Base-by-base conservation (phyloP, 1,284 basidiomycete genomes). In the Grifola frondosa region DNA sequence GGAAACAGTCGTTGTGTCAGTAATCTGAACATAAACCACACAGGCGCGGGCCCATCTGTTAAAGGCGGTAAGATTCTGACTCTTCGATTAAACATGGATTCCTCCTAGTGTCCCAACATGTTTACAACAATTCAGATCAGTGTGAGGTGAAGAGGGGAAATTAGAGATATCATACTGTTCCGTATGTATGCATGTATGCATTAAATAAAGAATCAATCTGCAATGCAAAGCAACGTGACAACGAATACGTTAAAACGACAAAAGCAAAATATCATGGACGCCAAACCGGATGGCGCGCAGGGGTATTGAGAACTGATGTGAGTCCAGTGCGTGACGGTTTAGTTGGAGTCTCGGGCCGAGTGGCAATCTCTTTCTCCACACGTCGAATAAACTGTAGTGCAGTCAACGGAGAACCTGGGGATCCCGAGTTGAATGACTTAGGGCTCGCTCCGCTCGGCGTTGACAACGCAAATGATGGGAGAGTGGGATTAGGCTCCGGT, bases 371-470 rank as follows among this genome's bases (percentile, higher is more conserved):
- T 26, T 57, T 62, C 22, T 75, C 74, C 37, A 72, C 78, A 26
- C 76, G 69, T 37, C 80, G 67, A 51, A 81, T 69, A 60, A 80
- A 81, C 52, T 81, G 79, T 32, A 81, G 57, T 0, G 80, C 69
- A 16, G 74, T 73, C 11, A 81, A 52, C 28, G 78, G 77, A 1
- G 77, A 81, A 5, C 73, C 69, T 6, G 69, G 58, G 9, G 77
- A 72, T n/a, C 76, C 62, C 13, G 69, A 62, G 46, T 64, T 69
- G 36, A 74, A 56, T 1, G 72, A 74, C 30, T 67, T 67, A 7
- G 73, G 71, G 47, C 74, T 78, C 20, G 59, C 65, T 28, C 71
- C 69, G 38, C 61, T 64, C 1, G 77, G 75, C 1, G 74, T 75
- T 17, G 71, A 75, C 13, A 78, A 50, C n/a, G 66, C 66, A 44